Base-by-base conservation (phyloP, 345 rosid species). In the Schrenkiella parvula region DNA sequence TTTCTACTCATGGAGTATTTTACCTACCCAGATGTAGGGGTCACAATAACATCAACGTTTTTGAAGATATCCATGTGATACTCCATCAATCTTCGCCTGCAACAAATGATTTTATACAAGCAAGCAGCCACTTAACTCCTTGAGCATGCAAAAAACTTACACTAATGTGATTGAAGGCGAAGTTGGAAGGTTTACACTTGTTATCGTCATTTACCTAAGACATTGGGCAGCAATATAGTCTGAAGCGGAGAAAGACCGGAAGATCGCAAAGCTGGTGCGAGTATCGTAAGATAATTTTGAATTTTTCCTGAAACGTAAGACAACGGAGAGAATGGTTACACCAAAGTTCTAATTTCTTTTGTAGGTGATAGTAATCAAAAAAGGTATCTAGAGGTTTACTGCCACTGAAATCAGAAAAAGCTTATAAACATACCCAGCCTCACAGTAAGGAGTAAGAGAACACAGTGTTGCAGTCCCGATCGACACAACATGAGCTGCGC, bases 1-100 rank as follows among this genome's bases (percentile, higher is more conserved):
- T 29, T 11, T 59, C 26, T 38, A n/a, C 41, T 19, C 28, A 60
- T 63, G 28, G 12, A 38, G n/a, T 56, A 6, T 15, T 21, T 48
- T 41, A 51, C 89, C 6, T 82, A 91, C 88, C 89, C 97, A 13
- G 93, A 81, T 44, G 96, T 87, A 60, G 97, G 97, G 34, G 96
- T 91, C 47, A 91, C 93, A 55, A 89, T 87, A 80, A 89, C 84
- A 79, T 91, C 93, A 64, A 73, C 96, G 72, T 83, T 85, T 79
- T 84, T 85, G 85, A 91, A 91, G 66, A 91, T 89, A 80, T 89
- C 89, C 93, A 89, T 75, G 80, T 78, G 90, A 80, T 84, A 73
- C 77, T 84, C 59, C 97, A 89, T 91, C 57, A 84, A 18, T 82
- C 97, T 85, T 82, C 88, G 76, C 85, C 97, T 91, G 89, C 64